Evolutionary conservation across 2,329 filamentous ascomycete species (phyloP).

Genomic region (Alternaria sp.): DNA sequence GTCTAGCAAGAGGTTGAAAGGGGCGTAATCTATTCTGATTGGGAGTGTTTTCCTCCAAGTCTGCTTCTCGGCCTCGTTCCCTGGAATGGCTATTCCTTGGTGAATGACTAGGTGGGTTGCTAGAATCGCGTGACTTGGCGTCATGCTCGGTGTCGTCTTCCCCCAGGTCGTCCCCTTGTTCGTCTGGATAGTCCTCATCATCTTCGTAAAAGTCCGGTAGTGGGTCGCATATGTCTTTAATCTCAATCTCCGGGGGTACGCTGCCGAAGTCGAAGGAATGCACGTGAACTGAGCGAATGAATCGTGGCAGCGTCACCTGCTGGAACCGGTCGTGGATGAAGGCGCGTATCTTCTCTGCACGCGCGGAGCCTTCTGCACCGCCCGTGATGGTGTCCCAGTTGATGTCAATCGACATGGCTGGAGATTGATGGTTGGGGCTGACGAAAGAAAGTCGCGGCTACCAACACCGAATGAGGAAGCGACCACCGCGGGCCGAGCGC

Average conservation of each 20-base stretch:
- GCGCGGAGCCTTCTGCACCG: conserved; percentile 83
- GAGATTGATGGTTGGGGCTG: conserved; percentile 34
- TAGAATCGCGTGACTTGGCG: conserved; percentile 33
- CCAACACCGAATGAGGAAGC: conserved; percentile 30
- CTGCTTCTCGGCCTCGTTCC: conserved; percentile 30
- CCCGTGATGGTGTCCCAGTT: conserved; percentile 94
- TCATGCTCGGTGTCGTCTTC: conserved; percentile 43
- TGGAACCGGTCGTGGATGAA: conserved; percentile 98
- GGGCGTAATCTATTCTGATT: conserved; percentile 33
- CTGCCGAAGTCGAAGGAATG: conserved; percentile 93
- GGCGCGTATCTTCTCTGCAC: conserved; percentile 85
- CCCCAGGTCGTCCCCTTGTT: conserved; percentile 55
- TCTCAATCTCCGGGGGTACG: conserved; percentile 82
- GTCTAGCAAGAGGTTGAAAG: conserved; percentile 36
- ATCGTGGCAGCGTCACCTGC: conserved; percentile 85
- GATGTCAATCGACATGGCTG: conserved; percentile 91
- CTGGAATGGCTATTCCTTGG: conserved; percentile 41
- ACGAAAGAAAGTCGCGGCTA: conserved; percentile 28
- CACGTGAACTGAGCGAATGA: conserved; percentile 95
- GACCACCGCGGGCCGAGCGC: conserved; percentile 29
- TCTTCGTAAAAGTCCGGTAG: conserved; percentile 96
- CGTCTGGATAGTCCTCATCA: conserved; percentile 69
- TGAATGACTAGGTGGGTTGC: conserved; percentile 42
- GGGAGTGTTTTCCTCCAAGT: conserved; percentile 25
- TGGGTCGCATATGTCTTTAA: conserved; percentile 97